Base-by-base conservation (phyloP, 768 basidiomycete species). In the Russula ochroleuca region DNA sequence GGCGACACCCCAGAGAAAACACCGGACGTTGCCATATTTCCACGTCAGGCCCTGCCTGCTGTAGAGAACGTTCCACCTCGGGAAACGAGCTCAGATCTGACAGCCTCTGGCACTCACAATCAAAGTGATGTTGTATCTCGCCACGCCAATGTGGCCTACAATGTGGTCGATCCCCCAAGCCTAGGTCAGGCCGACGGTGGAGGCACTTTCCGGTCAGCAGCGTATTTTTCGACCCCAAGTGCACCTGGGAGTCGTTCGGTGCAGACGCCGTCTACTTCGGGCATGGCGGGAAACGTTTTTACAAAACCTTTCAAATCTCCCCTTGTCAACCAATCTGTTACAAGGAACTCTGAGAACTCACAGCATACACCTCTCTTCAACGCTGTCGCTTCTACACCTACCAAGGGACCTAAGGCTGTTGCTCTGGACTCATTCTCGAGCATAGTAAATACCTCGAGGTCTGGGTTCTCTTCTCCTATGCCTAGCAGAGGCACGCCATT, bases 261-360 rank as follows among this genome's bases (percentile, higher is more conserved):
- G 23, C 61, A 68, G 49, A 67, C 43, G 15, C 50, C 58, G 2
- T 50, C 55, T 0, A 23, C 15, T 40, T 58, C 25, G 14, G 45
- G 54, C 13, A 28, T 59, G 35, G 54, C 58, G 8, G 59, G 48
- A 37, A 68, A 51, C 19, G 9, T 55, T 13, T 14, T 57, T 9
- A 41, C 28, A 38, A 60, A 54, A 19, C 55, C 62, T 2, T 68
- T 68, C 50, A 67, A 61, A 53, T 67, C 68, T 2, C 68, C 68
- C 3, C 28, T 64, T 21, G n/a, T 57, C 47, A 63, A 57, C 9
- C 49, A 23, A 17, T 23, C 41, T 47, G 40, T 57, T 40, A 28
- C 52, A 19, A 51, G 23, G 21, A 57, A 48, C 43, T 45, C 37
- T 25, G 60, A 40, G n/a, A 47, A 41, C 25, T 15, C 19, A 14